These are phyloP conservation scores for Protomyces inouyei DNA, from an alignment of 1,139 yeast species.

Conservation along the genomic window DNA sequence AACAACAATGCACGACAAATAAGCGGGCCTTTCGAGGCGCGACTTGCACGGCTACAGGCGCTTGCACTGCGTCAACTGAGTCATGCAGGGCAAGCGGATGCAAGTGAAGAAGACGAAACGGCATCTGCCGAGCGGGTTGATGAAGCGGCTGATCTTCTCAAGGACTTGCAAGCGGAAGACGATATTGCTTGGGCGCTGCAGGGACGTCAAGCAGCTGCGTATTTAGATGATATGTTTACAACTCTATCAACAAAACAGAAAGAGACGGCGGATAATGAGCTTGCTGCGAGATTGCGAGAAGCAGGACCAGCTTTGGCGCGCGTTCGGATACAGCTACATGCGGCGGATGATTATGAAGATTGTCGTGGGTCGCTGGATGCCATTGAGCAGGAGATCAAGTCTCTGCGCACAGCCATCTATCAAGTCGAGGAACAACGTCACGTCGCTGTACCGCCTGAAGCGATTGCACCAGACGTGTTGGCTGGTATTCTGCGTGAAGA, in stretches of 20 bases:
- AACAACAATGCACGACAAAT: neutral
- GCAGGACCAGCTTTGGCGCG: neutral
- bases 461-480: slow-evolving; percentile 13
- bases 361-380: slow-evolving; percentile 15
- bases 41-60: neutral
- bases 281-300: neutral
- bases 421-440: slow-evolving; percentile 20
- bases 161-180: neutral
- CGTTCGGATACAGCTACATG: neutral
- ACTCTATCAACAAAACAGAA: neutral
- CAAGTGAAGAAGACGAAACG: neutral
- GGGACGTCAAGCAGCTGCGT: neutral
- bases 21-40: neutral
- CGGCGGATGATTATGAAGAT: slow-evolving; percentile 14
- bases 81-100: neutral
- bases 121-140: neutral
- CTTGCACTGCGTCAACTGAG: neutral
- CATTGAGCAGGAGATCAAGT: slow-evolving; percentile 7
- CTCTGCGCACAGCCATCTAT: slow-evolving; percentile 6
- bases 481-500: slow-evolving; percentile 12
- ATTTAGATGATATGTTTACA: neutral
- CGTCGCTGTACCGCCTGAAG: neutral
- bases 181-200: neutral
- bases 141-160: neutral
- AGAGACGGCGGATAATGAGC: neutral